Conservation (phyloP, 176 grass and related monocot genomes). For the Secale cereale region DNA sequence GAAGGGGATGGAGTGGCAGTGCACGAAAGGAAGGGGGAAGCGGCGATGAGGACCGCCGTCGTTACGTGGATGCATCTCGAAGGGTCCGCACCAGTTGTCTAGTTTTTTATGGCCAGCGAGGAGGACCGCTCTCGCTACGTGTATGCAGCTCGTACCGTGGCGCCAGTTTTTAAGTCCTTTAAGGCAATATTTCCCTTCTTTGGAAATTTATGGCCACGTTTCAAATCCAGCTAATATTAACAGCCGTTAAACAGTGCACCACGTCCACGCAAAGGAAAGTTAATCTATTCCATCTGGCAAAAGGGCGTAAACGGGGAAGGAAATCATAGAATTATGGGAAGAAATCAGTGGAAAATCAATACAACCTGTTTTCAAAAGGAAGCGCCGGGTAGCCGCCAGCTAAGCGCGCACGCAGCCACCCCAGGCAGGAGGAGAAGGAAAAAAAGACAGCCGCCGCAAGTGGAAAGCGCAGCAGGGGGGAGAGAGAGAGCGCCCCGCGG, state of each 20-base stretch:
- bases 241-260: not conserved
- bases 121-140: too few species aligned
- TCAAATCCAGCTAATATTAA: not conserved
- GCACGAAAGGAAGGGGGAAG: not conserved
- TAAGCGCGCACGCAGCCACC: slow-evolving; percentile 53
- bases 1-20: not conserved
- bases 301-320: not conserved
- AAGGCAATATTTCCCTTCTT: not conserved
- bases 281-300: not conserved
- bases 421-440: too few species aligned
- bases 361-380: slow-evolving; percentile 25
- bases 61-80: too few species aligned
- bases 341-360: slow-evolving; percentile 52
- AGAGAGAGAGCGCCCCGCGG: not conserved
- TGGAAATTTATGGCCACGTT: not conserved
- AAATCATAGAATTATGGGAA: slow-evolving; percentile 29
- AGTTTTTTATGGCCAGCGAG: too few species aligned
- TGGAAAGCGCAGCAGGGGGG: slow-evolving; percentile 19
- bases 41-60: too few species aligned
- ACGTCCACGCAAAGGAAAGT: not conserved
- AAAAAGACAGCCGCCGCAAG: slow-evolving; percentile 32
- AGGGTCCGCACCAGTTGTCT: too few species aligned
- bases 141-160: too few species aligned
- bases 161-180: not conserved
- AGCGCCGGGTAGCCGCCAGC: slow-evolving; percentile 46